phyloP scores from a whole-genome alignment of 768 basidiomycete species.

The Boletus sp. region DNA sequence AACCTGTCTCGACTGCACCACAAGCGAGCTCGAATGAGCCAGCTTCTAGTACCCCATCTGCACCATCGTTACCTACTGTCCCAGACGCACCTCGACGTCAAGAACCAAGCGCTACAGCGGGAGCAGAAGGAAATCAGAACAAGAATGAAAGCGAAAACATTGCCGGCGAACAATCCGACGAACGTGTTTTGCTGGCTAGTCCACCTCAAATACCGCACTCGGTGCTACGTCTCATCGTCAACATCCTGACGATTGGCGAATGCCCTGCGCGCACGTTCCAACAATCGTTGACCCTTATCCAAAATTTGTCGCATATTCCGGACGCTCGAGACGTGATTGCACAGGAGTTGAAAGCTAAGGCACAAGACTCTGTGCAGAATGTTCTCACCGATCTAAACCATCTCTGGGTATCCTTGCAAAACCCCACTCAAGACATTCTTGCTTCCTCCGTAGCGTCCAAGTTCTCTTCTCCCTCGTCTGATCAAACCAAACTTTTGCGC shows the following conservation, averaged over 20 bases:
- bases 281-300: conserved; percentile 86
- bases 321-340: conserved; percentile 88
- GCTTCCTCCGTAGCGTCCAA: conserved; percentile 74
- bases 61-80: neutral
- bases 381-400: conserved; percentile 77
- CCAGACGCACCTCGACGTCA: conserved; percentile 11
- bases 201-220: conserved; percentile 83
- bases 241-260: conserved; percentile 96
- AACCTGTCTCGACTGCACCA: conserved; percentile 23
- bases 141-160: conserved; percentile 24
- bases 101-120: conserved; percentile 15
- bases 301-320: conserved; percentile 85
- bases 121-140: conserved; percentile 16
- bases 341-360: conserved; percentile 79
- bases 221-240: conserved; percentile 89
- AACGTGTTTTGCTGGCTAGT: conserved; percentile 55
- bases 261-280: conserved; percentile 97
- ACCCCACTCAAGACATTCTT: conserved; percentile 50
- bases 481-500: conserved; percentile 93
- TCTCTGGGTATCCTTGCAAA: conserved; percentile 61
- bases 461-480: conserved; percentile 91
- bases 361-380: conserved; percentile 80
- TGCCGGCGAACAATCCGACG: conserved; percentile 26
- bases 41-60: conserved; percentile 3
- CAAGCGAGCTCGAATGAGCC: conserved; percentile 16